These are phyloP conservation scores for Physcomitrellopsis africana DNA, from an alignment of 225 moss, liverwort and hornwort genomes.

Conservation along the genomic window DNA sequence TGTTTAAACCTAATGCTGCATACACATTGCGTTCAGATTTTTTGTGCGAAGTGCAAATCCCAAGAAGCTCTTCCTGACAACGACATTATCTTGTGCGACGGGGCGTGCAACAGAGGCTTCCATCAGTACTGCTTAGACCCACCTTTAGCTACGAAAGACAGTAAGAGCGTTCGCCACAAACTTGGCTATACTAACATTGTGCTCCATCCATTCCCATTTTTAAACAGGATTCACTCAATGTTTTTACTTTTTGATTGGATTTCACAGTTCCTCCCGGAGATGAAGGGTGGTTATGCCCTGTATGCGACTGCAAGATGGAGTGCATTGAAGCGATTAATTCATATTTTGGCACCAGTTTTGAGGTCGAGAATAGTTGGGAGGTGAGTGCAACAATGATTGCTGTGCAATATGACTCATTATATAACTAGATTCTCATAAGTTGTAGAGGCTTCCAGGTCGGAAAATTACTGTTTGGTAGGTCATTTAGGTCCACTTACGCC, in stretches of 20 bases:
- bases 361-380: slow-evolving; percentile 91
- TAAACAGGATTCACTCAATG: background rate
- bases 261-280: slow-evolving; percentile 91
- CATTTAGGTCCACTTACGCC: no score
- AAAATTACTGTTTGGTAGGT: no score
- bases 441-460: background rate
- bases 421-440: slow-evolving; percentile 3
- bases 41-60: slow-evolving; percentile 97
- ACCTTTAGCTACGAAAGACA: slow-evolving; percentile 82
- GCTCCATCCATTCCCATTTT: background rate
- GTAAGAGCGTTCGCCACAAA: slow-evolving; percentile 47
- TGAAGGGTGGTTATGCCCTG: slow-evolving; percentile 97
- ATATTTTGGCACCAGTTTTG: slow-evolving; percentile 71
- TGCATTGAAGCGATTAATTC: slow-evolving; percentile 81
- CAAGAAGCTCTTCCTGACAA: slow-evolving; percentile 80
- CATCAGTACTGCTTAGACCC: slow-evolving; percentile 90
- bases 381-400: slow-evolving; percentile 41
- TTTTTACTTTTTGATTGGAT: slow-evolving; percentile 19
- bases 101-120: slow-evolving; percentile 95
- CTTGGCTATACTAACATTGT: slow-evolving; percentile 14
- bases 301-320: slow-evolving; percentile 90
- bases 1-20: background rate
- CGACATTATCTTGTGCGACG: slow-evolving; percentile 97
- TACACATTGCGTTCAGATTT: slow-evolving; percentile 63
- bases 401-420: slow-evolving; percentile 21